Percentiles rank a stretch among this genome's conserved stretches.
These are phyloP conservation scores for Cladosporium sp. DNA, from an alignment of 2,329 filamentous ascomycete species.

Conservation along the genomic window DNA sequence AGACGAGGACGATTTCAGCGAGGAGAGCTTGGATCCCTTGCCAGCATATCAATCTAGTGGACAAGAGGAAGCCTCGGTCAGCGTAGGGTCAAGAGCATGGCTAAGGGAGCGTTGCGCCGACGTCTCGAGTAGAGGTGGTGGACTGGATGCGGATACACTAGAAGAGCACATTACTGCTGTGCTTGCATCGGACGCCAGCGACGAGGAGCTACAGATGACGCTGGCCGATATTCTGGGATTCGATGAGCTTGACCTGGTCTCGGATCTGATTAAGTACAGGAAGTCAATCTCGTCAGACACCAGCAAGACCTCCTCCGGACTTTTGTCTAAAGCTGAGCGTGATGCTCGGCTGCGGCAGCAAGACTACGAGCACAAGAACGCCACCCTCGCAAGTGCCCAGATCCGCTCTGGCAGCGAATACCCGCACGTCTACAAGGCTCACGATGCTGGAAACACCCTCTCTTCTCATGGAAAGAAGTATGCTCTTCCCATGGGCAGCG, in stretches of 20 bases:
- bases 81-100: constrained; percentile 53
- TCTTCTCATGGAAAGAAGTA: constrained; percentile 79
- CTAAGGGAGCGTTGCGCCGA: constrained; percentile 62
- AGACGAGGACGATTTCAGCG: constrained; percentile 62
- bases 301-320: constrained; percentile 37
- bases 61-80: constrained; percentile 33
- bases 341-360: constrained; percentile 71
- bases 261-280: constrained; percentile 79
- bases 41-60: neutral
- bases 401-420: constrained; percentile 71
- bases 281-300: constrained; percentile 55
- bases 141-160: constrained; percentile 65
- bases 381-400: constrained; percentile 65
- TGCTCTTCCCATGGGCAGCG: constrained; percentile 70
- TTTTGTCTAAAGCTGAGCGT: constrained; percentile 73
- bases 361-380: constrained; percentile 80
- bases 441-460: constrained; percentile 81
- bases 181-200: constrained; percentile 62
- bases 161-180: constrained; percentile 73
- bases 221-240: constrained; percentile 89
- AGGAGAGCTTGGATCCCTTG: constrained; percentile 49
- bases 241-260: constrained; percentile 88
- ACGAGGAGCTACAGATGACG: constrained; percentile 87
- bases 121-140: constrained; percentile 63
- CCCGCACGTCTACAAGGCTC: constrained; percentile 85